A percentile compares a stretch with the other conserved stretches of the same genome.
phyloP scores from a whole-genome alignment of 78 protist species.

The Dictyostelium purpureum region DNA sequence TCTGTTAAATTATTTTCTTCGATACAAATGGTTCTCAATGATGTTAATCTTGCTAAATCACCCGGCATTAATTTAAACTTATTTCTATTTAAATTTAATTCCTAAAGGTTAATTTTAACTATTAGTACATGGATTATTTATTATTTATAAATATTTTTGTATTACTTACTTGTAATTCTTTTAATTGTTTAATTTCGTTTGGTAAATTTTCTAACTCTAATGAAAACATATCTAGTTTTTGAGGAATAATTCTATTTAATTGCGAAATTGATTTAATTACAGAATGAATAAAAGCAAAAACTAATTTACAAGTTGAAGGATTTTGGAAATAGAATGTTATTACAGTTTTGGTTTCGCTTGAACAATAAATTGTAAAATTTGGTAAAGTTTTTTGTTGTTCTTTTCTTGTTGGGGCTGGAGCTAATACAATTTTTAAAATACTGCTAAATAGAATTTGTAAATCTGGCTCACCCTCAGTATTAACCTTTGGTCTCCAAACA shows the following conservation, averaged over 20 bases:
- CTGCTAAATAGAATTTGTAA: constrained; percentile 8
- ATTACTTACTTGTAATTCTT: constrained; percentile 14
- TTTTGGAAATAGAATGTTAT: constrained; percentile 53
- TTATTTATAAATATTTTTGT: neutral
- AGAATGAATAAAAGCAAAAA: constrained; percentile 8
- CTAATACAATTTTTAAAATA: constrained; percentile 45
- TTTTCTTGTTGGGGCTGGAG: neutral
- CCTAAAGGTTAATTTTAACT: constrained; percentile 14
- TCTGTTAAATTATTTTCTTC: constrained; percentile 65
- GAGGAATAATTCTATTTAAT: neutral
- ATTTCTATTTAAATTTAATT: constrained; percentile 46
- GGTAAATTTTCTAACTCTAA: constrained; percentile 56
- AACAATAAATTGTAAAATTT: constrained; percentile 49
- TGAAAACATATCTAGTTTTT: constrained; percentile 30
- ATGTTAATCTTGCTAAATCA: constrained; percentile 58
- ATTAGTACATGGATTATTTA: neutral
- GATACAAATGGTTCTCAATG: constrained; percentile 17
- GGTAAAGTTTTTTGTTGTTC: constrained; percentile 4
- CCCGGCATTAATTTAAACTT: constrained; percentile 55
- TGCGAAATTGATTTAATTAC: constrained; percentile 23
- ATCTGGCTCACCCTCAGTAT: constrained; percentile 46
- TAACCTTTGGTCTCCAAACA: constrained; percentile 65
- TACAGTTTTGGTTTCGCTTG: constrained; percentile 54
- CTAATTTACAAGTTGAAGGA: constrained; percentile 56
- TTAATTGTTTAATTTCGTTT: constrained; percentile 60